phyloP scores from a whole-genome alignment of 345 rosid species.

The Brassica nigra region DNA sequence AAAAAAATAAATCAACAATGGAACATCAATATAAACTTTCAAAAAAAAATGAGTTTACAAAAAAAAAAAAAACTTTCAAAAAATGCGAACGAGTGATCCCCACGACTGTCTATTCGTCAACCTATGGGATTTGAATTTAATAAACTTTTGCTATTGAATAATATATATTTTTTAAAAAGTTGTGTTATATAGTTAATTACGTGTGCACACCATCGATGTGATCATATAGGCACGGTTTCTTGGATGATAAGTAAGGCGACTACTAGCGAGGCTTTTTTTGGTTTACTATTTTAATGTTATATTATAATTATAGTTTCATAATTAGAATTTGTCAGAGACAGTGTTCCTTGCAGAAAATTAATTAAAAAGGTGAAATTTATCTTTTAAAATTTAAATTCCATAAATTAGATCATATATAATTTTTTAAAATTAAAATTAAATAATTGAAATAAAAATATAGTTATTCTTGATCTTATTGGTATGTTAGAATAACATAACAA shows the following conservation, averaged over 20 bases:
- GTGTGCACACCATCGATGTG: slow-evolving; percentile 17
- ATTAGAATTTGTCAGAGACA: too few species aligned
- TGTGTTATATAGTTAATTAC: neutral
- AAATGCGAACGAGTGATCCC: slow-evolving; percentile 12
- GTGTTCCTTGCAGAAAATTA: too few species aligned
- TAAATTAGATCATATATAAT: neutral
- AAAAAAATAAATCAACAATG: too few species aligned
- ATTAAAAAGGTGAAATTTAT: too few species aligned
- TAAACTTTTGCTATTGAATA: neutral
- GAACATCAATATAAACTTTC: neutral
- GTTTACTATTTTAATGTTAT: too few species aligned
- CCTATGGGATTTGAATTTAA: neutral
- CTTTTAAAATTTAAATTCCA: too few species aligned
- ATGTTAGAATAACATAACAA: neutral
- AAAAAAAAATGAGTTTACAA: too few species aligned
- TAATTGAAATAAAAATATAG: neutral
- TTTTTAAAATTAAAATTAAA: neutral
- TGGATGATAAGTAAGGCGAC: slow-evolving; percentile 5
- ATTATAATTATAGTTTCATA: too few species aligned
- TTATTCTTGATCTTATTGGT: neutral
- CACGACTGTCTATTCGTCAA: slow-evolving; percentile 12
- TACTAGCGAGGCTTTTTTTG: neutral
- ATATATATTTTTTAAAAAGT: neutral
- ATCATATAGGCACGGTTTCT: neutral
- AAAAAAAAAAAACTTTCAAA: neutral